These are phyloP conservation scores for Ulota crispa DNA, from an alignment of 225 moss, liverwort and hornwort genomes.

Conservation along the genomic window DNA sequence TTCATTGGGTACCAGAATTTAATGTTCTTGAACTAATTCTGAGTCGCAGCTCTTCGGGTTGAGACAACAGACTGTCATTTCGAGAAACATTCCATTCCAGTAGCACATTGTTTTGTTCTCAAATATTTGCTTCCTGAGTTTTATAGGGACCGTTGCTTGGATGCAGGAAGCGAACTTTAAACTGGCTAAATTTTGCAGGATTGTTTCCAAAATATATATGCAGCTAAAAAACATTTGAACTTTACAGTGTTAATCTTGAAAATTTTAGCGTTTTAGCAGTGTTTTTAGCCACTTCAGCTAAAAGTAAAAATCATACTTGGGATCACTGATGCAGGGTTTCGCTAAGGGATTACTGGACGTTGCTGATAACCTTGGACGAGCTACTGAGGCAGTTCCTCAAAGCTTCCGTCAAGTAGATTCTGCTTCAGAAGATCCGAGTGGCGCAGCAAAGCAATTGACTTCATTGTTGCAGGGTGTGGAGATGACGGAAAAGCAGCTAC, in stretches of 20 bases:
- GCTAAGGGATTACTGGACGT: slow-evolving; percentile 85
- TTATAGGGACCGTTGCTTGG: background rate
- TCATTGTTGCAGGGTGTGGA: slow-evolving; percentile 78
- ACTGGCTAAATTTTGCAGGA: no score
- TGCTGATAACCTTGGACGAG: slow-evolving; percentile 85
- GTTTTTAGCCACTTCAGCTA: no score
- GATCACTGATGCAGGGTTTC: slow-evolving; percentile 75
- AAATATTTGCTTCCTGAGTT: background rate
- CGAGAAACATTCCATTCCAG: background rate
- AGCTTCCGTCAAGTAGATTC: slow-evolving; percentile 49
- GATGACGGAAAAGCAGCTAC: slow-evolving; percentile 89
- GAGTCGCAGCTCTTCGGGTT: background rate
- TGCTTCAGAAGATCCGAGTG: slow-evolving; percentile 49
- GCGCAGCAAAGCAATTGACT: slow-evolving; percentile 57
- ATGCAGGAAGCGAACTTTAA: no score
- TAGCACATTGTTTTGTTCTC: background rate
- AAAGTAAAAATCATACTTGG: no score
- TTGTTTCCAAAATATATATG: no score
- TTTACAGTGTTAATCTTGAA: no score
- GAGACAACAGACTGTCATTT: background rate
- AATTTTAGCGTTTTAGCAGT: no score
- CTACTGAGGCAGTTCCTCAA: slow-evolving; percentile 56
- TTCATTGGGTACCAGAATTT: background rate
- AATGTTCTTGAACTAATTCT: background rate
- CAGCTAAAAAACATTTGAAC: no score